Evolutionary conservation across 2,329 filamentous ascomycete species (phyloP).

Genomic region (Aspergillus eucalypticola): DNA sequence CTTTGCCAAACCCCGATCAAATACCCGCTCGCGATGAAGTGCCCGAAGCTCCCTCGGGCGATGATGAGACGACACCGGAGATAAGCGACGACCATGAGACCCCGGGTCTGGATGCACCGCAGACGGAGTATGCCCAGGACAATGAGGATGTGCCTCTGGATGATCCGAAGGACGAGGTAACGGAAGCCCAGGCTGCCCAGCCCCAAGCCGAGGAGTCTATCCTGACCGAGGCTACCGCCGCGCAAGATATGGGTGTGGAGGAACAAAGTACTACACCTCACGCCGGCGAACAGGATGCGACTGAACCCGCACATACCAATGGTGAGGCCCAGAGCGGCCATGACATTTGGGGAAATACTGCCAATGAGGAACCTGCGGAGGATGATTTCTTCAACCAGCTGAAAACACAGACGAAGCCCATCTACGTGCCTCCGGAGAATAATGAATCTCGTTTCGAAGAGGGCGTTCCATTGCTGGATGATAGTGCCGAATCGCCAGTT

Average conservation of each 20-base stretch:
- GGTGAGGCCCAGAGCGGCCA: conserved; percentile 20
- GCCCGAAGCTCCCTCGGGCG: not conserved
- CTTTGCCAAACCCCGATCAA: not conserved
- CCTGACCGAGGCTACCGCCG: not conserved
- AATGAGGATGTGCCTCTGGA: not conserved
- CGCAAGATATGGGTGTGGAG: not conserved
- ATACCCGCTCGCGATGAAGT: not conserved
- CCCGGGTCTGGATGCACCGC: not conserved
- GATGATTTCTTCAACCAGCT: conserved; percentile 64
- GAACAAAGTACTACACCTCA: not conserved
- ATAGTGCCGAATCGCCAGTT: conserved; percentile 30
- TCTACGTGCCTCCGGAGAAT: conserved; percentile 39
- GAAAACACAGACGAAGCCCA: conserved; percentile 43
- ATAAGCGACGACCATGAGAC: not conserved
- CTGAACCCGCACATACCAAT: conserved; percentile 9
- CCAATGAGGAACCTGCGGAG: conserved; percentile 43
- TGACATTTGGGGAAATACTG: conserved; percentile 48
- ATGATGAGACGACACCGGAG: not conserved
- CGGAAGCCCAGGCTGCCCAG: conserved; percentile 3
- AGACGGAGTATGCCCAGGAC: not conserved
- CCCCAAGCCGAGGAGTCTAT: not conserved
- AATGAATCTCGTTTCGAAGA: conserved; percentile 67
- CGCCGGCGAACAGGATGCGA: conserved; percentile 9
- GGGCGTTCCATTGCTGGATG: conserved; percentile 63
- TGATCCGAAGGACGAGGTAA: not conserved